Evolutionary conservation across 352 stramenopile genomes (phyloP).

Genomic region (Phytophthora agathidicida): DNA sequence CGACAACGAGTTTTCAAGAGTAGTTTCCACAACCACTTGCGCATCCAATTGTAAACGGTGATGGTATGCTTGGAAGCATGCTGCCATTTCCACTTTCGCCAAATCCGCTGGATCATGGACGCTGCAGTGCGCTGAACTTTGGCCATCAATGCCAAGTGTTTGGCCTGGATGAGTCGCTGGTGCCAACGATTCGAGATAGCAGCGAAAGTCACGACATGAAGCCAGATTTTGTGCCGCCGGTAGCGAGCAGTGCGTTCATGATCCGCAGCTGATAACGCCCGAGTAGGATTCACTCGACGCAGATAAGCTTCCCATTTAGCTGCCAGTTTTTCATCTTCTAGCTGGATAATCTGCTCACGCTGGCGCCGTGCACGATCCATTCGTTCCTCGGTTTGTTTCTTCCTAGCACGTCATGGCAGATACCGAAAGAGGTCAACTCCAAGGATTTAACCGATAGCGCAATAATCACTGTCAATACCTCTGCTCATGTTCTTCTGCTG

Average conservation of each 20-base stretch:
- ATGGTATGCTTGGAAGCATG: slow-evolving; percentile 69
- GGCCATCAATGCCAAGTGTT: slow-evolving; percentile 38
- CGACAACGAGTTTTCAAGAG: slow-evolving; percentile 58
- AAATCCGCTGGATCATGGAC: slow-evolving; percentile 59
- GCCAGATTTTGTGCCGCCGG: slow-evolving; percentile 57
- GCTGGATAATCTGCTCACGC: slow-evolving; percentile 48
- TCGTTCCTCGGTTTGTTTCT: slow-evolving; percentile 63
- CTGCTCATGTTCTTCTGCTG: slow-evolving; percentile 28
- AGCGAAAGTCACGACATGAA: slow-evolving; percentile 50
- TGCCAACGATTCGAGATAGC: slow-evolving; percentile 43
- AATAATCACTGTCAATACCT: slow-evolving; percentile 18
- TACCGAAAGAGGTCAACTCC: not conserved
- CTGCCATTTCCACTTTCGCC: slow-evolving; percentile 66
- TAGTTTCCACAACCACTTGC: slow-evolving; percentile 75
- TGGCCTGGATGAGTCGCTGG: slow-evolving; percentile 36
- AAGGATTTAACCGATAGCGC: not conserved
- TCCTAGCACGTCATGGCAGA: slow-evolving; percentile 46
- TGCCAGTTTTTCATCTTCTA: slow-evolving; percentile 41
- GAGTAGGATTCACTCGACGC: slow-evolving; percentile 31
- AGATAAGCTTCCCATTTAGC: slow-evolving; percentile 48
- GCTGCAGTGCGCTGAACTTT: slow-evolving; percentile 48
- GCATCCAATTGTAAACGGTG: slow-evolving; percentile 70
- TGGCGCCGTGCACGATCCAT: slow-evolving; percentile 49
- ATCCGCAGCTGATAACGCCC: slow-evolving; percentile 30
- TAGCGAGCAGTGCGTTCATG: slow-evolving; percentile 39